phyloP scores from a whole-genome alignment of 192 early-diverging fungal genomes.

The Coemansia sp. region DNA sequence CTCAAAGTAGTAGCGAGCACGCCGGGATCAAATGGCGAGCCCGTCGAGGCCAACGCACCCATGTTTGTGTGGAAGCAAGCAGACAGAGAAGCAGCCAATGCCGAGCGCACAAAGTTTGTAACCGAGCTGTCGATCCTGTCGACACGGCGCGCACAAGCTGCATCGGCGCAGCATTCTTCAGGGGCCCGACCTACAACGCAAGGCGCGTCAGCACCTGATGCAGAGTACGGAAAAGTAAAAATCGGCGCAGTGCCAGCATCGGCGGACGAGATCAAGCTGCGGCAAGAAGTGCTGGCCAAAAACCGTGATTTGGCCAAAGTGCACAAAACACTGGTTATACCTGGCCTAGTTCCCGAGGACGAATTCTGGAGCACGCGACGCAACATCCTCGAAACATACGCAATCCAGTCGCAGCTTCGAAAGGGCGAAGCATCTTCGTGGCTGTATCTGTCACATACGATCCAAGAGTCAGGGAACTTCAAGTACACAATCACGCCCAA shows the following conservation, averaged over 20 bases:
- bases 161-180: constrained; percentile 3
- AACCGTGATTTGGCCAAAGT: constrained; percentile 68
- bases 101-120: constrained; percentile 50
- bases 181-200: not conserved
- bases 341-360: constrained; percentile 77
- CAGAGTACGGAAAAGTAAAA: constrained; percentile 47
- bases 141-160: constrained; percentile 3
- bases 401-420: constrained; percentile 67
- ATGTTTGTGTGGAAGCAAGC: constrained; percentile 32
- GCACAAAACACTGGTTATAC: constrained; percentile 76
- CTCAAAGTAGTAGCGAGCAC: constrained; percentile 51
- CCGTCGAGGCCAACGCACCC: not conserved
- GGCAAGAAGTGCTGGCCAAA: constrained; percentile 64
- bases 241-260: constrained; percentile 45
- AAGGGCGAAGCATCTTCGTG: constrained; percentile 78
- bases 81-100: constrained; percentile 54
- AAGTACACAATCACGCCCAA: constrained; percentile 89
- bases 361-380: constrained; percentile 91
- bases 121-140: constrained; percentile 34
- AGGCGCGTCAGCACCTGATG: not conserved
- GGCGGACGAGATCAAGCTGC: constrained; percentile 62
- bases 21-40: constrained; percentile 22
- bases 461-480: constrained; percentile 73
- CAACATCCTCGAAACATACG: constrained; percentile 72
- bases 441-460: constrained; percentile 64